Conservation (phyloP, 352 stramenopile genomes). For the Globisporangium rhizosaccharum region DNA sequence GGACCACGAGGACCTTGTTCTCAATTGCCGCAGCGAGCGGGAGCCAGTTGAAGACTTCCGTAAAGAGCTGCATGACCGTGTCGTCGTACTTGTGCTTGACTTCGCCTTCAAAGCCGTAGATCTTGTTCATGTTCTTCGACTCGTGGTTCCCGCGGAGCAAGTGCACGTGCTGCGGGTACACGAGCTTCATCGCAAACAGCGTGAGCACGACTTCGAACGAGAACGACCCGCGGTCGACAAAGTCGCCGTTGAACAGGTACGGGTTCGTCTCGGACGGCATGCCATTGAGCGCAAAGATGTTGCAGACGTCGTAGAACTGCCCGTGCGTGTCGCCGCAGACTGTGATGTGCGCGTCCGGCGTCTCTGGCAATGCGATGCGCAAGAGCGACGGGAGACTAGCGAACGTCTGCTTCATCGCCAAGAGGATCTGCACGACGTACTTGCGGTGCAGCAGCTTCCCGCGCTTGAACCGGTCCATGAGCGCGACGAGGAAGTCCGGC, state of each 20-base stretch:
- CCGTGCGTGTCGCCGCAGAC: constrained; percentile 99
- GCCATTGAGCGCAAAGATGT: constrained; percentile 99
- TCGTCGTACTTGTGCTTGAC: constrained; percentile 99
- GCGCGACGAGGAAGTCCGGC: constrained; percentile 84
- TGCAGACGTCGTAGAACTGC: constrained; percentile 99
- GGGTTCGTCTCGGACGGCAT: constrained; percentile 92
- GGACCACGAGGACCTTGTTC: constrained; percentile 94
- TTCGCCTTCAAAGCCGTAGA: constrained; percentile 99
- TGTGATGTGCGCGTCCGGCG: constrained; percentile 80
- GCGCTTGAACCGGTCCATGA: constrained; percentile 95
- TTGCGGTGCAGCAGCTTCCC: constrained; percentile 98
- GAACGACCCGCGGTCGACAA: constrained; percentile 98
- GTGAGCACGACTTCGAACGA: constrained; percentile 98
- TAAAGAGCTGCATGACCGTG: constrained; percentile 98
- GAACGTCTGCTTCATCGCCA: constrained; percentile 91
- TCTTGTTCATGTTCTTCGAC: constrained; percentile 99
- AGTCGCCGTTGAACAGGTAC: constrained; percentile 99
- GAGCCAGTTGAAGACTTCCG: constrained; percentile 98
- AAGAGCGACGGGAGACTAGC: constrained; percentile 89
- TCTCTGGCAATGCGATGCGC: constrained; percentile 56
- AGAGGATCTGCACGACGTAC: constrained; percentile 95
- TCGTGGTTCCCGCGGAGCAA: constrained; percentile 97
- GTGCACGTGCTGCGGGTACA: constrained; percentile 91
- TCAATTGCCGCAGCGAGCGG: constrained; percentile 94
- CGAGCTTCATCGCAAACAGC: constrained; percentile 96